phyloP scores from a whole-genome alignment of 2,329 filamentous ascomycete genomes.

The Emmonsiellopsis sp. region DNA sequence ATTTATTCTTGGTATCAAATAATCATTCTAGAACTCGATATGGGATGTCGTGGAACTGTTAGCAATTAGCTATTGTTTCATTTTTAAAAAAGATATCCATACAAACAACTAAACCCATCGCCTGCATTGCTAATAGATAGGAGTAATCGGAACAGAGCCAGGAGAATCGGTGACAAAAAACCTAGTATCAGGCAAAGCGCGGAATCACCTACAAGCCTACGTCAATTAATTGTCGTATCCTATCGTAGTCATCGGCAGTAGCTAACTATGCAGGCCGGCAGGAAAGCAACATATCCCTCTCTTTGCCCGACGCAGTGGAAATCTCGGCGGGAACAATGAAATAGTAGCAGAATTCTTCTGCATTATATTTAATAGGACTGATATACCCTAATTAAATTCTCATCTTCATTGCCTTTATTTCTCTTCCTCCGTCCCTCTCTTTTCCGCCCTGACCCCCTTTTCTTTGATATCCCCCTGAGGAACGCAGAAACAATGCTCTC shows the following conservation, averaged over 20 bases:
- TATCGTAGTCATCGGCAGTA: background rate
- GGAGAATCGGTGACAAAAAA: background rate
- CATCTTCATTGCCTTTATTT: background rate
- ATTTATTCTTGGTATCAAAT: too few species aligned
- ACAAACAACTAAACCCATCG: too few species aligned
- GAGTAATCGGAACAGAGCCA: background rate
- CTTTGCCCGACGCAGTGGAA: background rate
- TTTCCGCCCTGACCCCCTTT: slow-evolving; percentile 4
- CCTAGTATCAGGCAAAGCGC: background rate
- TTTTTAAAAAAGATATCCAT: too few species aligned
- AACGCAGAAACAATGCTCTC: background rate
- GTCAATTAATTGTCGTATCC: background rate
- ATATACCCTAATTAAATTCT: background rate
- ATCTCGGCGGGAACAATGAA: background rate
- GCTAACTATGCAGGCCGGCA: background rate
- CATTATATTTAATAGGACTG: background rate
- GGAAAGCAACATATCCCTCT: background rate
- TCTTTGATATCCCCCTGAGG: background rate
- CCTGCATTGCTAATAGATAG: background rate
- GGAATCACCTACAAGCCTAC: too few species aligned
- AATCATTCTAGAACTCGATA: too few species aligned
- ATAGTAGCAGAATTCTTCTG: background rate
- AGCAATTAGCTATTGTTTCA: too few species aligned
- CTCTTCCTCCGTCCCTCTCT: background rate
- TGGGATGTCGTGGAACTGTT: too few species aligned